Evolutionary conservation across 2,329 filamentous ascomycete genomes (phyloP).

Genomic region (Talaromyces sp.): DNA sequence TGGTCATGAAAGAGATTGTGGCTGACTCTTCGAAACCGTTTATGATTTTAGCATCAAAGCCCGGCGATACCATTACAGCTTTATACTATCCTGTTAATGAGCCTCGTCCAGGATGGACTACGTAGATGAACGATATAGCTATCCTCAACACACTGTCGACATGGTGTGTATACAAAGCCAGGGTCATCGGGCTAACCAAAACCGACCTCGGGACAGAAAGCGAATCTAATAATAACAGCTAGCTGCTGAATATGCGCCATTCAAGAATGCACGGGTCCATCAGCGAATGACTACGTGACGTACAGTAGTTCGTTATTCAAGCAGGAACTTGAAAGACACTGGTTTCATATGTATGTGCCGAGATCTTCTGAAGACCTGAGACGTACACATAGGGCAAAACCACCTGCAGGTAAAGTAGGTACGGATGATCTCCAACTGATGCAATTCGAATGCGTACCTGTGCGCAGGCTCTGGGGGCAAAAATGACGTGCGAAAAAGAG

Average conservation of each 20-base stretch:
- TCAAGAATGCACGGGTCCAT: background rate
- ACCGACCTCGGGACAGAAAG: background rate
- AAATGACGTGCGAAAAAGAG: background rate
- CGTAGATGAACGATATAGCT: background rate
- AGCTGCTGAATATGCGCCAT: background rate
- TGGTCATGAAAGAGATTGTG: background rate
- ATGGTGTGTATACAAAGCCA: background rate
- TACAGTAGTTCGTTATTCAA: background rate
- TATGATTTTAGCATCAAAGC: background rate
- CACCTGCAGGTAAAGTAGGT: background rate
- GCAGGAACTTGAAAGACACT: background rate
- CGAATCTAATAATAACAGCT: constrained; percentile 2
- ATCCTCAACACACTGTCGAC: background rate
- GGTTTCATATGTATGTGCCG: background rate
- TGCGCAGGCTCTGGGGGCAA: background rate
- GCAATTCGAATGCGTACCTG: background rate
- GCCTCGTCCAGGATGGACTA: background rate
- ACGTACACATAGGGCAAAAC: background rate
- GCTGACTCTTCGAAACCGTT: background rate
- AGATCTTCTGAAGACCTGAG: background rate
- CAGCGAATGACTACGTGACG: background rate
- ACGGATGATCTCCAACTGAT: background rate
- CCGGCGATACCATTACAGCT: background rate
- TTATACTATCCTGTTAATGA: background rate
- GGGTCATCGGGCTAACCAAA: background rate